Conservation (phyloP, 441 rosid genomes). For the Capsella rubella region DNA sequence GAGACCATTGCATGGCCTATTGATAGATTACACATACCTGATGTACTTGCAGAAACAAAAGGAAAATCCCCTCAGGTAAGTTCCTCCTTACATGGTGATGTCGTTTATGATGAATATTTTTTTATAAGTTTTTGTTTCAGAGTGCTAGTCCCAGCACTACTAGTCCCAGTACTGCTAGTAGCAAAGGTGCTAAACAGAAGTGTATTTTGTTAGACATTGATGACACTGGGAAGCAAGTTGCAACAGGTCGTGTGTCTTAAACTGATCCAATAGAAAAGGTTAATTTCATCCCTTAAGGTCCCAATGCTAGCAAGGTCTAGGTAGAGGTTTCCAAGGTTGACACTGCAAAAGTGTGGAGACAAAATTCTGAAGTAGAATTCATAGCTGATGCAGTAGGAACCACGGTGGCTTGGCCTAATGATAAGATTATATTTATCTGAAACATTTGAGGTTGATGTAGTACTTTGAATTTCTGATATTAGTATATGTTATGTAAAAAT, state of each 20-base stretch:
- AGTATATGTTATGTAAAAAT: too few species aligned
- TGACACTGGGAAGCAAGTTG: not conserved
- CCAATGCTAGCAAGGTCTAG: not conserved
- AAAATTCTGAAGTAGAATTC: not conserved
- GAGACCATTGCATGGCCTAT: not conserved
- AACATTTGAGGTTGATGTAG: too few species aligned
- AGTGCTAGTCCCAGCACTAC: not conserved
- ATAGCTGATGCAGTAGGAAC: slow-evolving; percentile 6
- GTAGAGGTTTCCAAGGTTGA: slow-evolving; percentile 18
- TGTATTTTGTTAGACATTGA: not conserved
- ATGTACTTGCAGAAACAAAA: too few species aligned
- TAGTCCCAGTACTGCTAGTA: not conserved
- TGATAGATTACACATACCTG: not conserved
- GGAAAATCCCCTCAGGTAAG: too few species aligned
- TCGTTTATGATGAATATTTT: not conserved
- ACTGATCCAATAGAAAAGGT: not conserved
- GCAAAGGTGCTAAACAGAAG: not conserved
- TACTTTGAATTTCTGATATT: too few species aligned
- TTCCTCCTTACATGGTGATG: too few species aligned
- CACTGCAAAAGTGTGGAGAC: slow-evolving; percentile 20
- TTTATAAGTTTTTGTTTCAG: not conserved
- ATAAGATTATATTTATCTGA: not conserved
- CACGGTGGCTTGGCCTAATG: not conserved
- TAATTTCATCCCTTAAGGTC: not conserved
- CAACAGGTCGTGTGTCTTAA: not conserved